These are phyloP conservation scores for Cladosporium sp. DNA, from an alignment of 2,329 filamentous ascomycete genomes.

Conservation along the genomic window DNA sequence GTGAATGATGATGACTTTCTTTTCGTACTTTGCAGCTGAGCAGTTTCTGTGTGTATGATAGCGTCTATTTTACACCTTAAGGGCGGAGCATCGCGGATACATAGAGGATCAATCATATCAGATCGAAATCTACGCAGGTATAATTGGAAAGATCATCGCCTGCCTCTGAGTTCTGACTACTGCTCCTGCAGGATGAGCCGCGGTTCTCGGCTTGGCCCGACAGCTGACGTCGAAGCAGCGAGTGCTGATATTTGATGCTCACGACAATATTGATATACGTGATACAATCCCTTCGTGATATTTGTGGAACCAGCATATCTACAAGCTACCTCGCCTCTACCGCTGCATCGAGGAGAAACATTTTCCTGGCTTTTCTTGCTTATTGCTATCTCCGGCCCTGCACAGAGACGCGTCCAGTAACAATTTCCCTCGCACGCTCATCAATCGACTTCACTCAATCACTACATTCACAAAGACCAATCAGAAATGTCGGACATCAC, in stretches of 20 bases:
- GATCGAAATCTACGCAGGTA: background rate
- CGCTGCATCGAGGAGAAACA: background rate
- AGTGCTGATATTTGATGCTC: background rate
- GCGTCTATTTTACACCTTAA: too few species aligned
- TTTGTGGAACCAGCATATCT: background rate
- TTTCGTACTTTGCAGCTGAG: too few species aligned
- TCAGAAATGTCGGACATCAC: conserved; percentile 19
- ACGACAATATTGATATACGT: background rate
- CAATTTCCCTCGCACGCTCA: background rate
- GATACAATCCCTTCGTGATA: background rate
- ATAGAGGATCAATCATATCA: background rate
- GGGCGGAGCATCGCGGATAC: background rate
- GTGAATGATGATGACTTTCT: too few species aligned
- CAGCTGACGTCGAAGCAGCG: background rate
- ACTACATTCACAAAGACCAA: background rate
- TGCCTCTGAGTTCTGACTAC: background rate
- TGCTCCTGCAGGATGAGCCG: background rate
- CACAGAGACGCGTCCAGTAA: background rate
- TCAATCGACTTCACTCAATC: background rate
- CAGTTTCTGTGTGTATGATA: too few species aligned
- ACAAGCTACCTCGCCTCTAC: background rate
- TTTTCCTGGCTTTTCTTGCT: background rate
- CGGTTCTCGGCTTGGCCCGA: conserved; percentile 14
- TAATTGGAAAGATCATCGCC: background rate
- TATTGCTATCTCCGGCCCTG: background rate